A percentile compares a stretch with the other conserved stretches of the same genome.
Evolutionary conservation across 73 alveolate species (phyloP).

Genomic region (Blepharisma japonicum): DNA sequence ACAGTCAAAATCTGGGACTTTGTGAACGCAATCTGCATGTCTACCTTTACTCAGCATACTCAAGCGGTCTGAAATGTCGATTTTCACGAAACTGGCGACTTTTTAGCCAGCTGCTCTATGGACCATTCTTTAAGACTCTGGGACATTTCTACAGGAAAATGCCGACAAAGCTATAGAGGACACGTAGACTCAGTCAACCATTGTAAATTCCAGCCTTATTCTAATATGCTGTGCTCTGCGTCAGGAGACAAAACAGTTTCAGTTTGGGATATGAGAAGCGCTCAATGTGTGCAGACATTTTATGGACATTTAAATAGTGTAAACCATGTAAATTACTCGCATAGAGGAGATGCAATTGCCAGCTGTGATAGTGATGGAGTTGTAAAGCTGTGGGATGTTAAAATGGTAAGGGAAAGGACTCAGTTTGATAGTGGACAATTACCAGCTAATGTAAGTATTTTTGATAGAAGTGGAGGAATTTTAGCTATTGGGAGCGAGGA

Average conservation of each 20-base stretch:
- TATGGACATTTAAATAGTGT: slow-evolving; percentile 98
- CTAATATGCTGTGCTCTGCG: slow-evolving; percentile 93
- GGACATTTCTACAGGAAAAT: slow-evolving; percentile 28
- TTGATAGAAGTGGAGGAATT: slow-evolving; percentile 91
- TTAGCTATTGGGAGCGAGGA: slow-evolving; percentile 95
- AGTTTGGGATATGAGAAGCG: slow-evolving; percentile 98
- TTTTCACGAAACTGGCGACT: slow-evolving; percentile 95
- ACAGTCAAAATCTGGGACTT: slow-evolving; percentile 98
- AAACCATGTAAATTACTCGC: slow-evolving; percentile 85
- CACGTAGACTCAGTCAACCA: slow-evolving; percentile 99
- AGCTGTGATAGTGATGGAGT: slow-evolving; percentile 99
- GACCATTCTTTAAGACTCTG: slow-evolving; percentile 97
- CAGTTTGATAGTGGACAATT: slow-evolving; percentile 94
- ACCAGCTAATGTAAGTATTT: slow-evolving; percentile 91
- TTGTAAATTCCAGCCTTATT: slow-evolving; percentile 91
- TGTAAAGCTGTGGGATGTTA: slow-evolving; percentile 98
- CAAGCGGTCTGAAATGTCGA: slow-evolving; percentile 94
- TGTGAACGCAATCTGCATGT: slow-evolving; percentile 94
- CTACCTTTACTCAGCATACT: slow-evolving; percentile 96
- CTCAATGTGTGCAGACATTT: slow-evolving; percentile 96
- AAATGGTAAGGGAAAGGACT: slow-evolving; percentile 95
- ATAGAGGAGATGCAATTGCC: slow-evolving; percentile 91
- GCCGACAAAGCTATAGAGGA: slow-evolving; percentile 96
- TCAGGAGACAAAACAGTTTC: slow-evolving; percentile 99
- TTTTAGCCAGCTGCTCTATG: slow-evolving; percentile 92